phyloP scores from a whole-genome alignment of 805 yeast species.

The Zygosaccharomyces lentus region DNA sequence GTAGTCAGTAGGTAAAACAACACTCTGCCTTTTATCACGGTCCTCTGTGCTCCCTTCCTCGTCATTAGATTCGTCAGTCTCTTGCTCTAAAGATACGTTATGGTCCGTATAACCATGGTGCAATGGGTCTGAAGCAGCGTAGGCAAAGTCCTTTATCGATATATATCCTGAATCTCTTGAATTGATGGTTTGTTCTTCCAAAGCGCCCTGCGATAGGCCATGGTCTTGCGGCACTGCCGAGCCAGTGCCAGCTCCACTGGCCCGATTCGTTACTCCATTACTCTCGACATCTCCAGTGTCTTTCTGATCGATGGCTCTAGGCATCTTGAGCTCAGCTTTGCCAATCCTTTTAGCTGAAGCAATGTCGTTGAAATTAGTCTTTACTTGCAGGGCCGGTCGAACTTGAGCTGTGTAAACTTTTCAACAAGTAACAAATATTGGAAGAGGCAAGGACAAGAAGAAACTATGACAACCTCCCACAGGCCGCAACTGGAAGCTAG shows the following conservation, averaged over 20 bases:
- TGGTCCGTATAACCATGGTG: constrained; percentile 54
- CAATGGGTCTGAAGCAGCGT: constrained; percentile 61
- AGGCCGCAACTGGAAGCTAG: constrained; percentile 66
- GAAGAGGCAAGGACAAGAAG: neutral
- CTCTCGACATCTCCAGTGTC: neutral
- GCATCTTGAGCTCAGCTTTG: neutral
- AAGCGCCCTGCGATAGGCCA: neutral
- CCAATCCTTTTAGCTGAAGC: neutral
- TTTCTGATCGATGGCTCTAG: neutral
- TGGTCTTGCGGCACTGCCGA: neutral
- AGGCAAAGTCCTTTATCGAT: constrained; percentile 78
- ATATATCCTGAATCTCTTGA: constrained; percentile 34
- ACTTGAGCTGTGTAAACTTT: neutral
- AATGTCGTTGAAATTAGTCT: neutral
- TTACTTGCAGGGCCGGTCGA: neutral
- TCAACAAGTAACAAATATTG: neutral
- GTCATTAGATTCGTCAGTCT: constrained; percentile 21
- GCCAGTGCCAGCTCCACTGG: neutral
- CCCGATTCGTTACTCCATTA: neutral
- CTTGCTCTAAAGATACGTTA: constrained; percentile 24
- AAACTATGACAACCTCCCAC: constrained; percentile 62
- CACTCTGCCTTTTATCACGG: constrained; percentile 28
- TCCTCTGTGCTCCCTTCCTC: constrained; percentile 16
- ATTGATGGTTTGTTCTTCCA: constrained; percentile 4
- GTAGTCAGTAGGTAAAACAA: constrained; percentile 34